A percentile compares a stretch with the other conserved stretches of the same genome.
Conservation (phyloP, 2,329 filamentous ascomycete genomes). For the Aspergillus pseudoterreus region DNA sequence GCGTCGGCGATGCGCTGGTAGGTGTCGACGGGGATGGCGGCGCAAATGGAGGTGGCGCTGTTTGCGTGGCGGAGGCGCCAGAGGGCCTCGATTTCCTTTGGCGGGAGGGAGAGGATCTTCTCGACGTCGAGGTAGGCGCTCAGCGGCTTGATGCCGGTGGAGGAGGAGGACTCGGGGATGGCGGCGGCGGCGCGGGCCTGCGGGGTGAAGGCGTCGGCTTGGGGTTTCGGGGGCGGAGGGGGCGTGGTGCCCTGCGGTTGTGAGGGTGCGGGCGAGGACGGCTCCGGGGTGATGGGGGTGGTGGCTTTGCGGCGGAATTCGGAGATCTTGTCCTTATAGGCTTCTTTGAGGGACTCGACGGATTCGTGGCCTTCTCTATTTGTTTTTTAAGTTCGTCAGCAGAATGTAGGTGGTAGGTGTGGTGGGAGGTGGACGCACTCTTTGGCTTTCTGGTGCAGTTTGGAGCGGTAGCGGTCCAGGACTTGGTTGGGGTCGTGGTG, state of each 20-base stretch:
- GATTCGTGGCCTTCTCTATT: constrained; percentile 61
- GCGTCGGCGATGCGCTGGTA: constrained; percentile 68
- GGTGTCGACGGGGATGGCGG: constrained; percentile 69
- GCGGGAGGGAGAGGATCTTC: constrained; percentile 69
- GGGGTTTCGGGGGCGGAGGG: constrained; percentile 32
- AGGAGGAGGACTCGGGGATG: constrained; percentile 46
- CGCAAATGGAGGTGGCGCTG: constrained; percentile 74
- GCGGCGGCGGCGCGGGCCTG: constrained; percentile 29
- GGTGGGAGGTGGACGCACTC: constrained; percentile 41
- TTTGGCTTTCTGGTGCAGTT: constrained; percentile 77
- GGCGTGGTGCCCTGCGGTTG: constrained; percentile 36
- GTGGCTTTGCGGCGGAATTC: constrained; percentile 65
- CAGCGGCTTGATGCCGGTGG: constrained; percentile 60
- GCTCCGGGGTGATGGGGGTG: constrained; percentile 48
- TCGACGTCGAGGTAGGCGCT: constrained; percentile 71
- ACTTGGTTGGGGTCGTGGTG: constrained; percentile 64
- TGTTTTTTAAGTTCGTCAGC: constrained; percentile 16
- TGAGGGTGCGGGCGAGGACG: constrained; percentile 31
- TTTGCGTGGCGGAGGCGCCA: constrained; percentile 85
- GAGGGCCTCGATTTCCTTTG: constrained; percentile 77
- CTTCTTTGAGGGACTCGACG: constrained; percentile 62
- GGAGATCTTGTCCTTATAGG: constrained; percentile 80
- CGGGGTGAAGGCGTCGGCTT: constrained; percentile 4
- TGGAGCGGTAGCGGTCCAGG: constrained; percentile 80
- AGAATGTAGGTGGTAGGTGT: constrained; percentile 8